Base-by-base conservation (phyloP, 352 stramenopile species). In the Pythium scleroteichum region DNA sequence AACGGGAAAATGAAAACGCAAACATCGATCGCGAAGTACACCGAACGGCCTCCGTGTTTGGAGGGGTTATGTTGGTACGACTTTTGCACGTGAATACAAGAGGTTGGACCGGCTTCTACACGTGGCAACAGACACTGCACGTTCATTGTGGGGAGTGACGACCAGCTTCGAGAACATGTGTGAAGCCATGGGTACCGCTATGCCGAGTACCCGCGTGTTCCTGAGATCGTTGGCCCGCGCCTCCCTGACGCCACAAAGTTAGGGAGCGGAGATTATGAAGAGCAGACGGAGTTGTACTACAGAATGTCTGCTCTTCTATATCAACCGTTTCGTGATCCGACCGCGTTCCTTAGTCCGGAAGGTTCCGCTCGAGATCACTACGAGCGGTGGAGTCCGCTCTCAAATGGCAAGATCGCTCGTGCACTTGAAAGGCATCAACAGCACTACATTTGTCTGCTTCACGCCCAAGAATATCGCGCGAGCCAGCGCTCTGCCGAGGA, bases 11-110 rank as follows among this genome's bases (percentile, higher is more conserved):
- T 74, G 1, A 67, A 47, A 29, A 56, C 57, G 0, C 32, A 70
- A 23, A 73, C 57, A 5, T 69, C 53, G 0, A 70, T 68, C n/a
- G 12, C 32, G 0, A 52, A 52, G n/a, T 74, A 70, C 33, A 50
- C 58, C 1, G n/a, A 20, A 0, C 41, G 62, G 0, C 53, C 61
- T 3, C 1, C 7, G 7, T 74, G 66, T 19, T 19, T 69, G 1
- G 52, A 74, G 5, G 7, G n/a, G 0, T 53, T 44, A 3, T 53
- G 48, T 22, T 74, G 62, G 57, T 74, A 70, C 17, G 62, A 74
- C 16, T 70, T 57, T 27, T 67, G 56, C n/a, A 53, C 41, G 10
- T 67, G 66, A 51, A 64, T 63, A 23, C 45, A 48, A 17, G 24
- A 35, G 41, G 23, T 38, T 10, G 46, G 23, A 14, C 5, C 27